phyloP scores from a whole-genome alignment of 495 filamentous ascomycete species.

The Hypoxylon fuscum region DNA sequence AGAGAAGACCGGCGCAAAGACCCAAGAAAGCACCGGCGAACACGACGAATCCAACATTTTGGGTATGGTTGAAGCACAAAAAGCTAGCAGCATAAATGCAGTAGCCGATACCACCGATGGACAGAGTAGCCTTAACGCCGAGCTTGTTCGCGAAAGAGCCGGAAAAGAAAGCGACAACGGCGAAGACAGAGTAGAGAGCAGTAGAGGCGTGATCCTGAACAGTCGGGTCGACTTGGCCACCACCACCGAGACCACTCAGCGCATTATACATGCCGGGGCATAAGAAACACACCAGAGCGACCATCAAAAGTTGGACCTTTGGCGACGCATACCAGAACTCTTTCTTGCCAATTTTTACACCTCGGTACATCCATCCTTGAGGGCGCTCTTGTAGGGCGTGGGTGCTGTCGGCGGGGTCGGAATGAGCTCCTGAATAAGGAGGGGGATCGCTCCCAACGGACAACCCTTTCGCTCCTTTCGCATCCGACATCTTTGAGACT shows the following conservation, averaged over 20 bases:
- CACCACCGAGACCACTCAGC: constrained; percentile 76
- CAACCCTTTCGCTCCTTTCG: constrained; percentile 28
- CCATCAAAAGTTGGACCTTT: constrained; percentile 74
- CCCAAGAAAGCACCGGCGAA: constrained; percentile 78
- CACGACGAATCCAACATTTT: constrained; percentile 79
- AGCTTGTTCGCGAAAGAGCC: constrained; percentile 80
- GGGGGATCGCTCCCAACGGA: constrained; percentile 6
- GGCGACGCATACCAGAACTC: constrained; percentile 80
- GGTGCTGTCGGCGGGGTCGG: constrained; percentile 17
- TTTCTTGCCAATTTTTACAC: constrained; percentile 61
- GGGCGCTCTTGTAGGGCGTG: constrained; percentile 42
- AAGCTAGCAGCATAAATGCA: constrained; percentile 82
- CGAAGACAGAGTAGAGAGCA: constrained; percentile 76
- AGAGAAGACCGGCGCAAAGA: constrained; percentile 85
- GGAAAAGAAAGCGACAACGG: constrained; percentile 86
- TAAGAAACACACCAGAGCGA: constrained; percentile 87
- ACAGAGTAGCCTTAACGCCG: constrained; percentile 76
- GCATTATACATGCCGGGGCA: constrained; percentile 91
- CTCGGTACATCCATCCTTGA: constrained; percentile 75
- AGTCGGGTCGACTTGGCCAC: constrained; percentile 69
- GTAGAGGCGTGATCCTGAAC: constrained; percentile 70
- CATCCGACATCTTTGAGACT: constrained; percentile 29
- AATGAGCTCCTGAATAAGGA: constrained; percentile 1
- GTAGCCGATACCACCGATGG: constrained; percentile 87
- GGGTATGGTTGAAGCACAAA: constrained; percentile 81